A percentile compares a stretch with the other conserved stretches of the same genome.
These are phyloP conservation scores for Carallia pectinifolia DNA, from an alignment of 345 rosid species.

Conservation along the genomic window DNA sequence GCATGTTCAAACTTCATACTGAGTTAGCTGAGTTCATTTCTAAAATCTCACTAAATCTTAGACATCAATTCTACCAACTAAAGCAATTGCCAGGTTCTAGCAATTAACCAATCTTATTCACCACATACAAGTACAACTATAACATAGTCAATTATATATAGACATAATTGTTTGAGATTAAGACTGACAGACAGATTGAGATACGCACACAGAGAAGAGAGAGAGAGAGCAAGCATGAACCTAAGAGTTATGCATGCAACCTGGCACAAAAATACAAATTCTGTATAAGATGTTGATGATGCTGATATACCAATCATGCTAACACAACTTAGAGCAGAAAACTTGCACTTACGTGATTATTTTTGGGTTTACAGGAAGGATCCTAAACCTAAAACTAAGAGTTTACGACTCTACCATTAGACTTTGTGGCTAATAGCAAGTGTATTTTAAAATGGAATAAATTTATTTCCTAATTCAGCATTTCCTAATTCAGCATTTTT, in stretches of 20 bases:
- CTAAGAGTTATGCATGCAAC: not conserved
- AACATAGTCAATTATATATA: not conserved
- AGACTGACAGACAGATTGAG: not conserved
- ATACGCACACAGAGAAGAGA: too few relatives aligned
- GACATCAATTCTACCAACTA: not conserved
- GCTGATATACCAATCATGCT: not conserved
- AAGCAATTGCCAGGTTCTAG: not conserved
- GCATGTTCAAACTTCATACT: conserved; percentile 1
- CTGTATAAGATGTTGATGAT: not conserved
- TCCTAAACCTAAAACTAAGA: too few relatives aligned
- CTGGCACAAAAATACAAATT: not conserved
- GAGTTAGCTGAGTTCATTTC: not conserved
- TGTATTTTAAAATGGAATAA: too few relatives aligned
- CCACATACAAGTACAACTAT: not conserved
- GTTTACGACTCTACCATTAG: too few relatives aligned
- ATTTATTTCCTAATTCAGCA: too few relatives aligned
- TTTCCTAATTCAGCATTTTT: too few relatives aligned
- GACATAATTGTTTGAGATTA: not conserved
- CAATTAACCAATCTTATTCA: not conserved
- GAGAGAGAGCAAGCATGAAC: not conserved
- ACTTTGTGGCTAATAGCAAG: too few relatives aligned
- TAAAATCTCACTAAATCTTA: not conserved
- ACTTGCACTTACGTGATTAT: too few relatives aligned
- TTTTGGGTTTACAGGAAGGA: too few relatives aligned
- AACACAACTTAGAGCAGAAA: not conserved